A percentile compares a stretch with the other conserved stretches of the same genome.
phyloP scores from a whole-genome alignment of 1,139 yeast genomes.

The Saccharomyces hybrid region DNA sequence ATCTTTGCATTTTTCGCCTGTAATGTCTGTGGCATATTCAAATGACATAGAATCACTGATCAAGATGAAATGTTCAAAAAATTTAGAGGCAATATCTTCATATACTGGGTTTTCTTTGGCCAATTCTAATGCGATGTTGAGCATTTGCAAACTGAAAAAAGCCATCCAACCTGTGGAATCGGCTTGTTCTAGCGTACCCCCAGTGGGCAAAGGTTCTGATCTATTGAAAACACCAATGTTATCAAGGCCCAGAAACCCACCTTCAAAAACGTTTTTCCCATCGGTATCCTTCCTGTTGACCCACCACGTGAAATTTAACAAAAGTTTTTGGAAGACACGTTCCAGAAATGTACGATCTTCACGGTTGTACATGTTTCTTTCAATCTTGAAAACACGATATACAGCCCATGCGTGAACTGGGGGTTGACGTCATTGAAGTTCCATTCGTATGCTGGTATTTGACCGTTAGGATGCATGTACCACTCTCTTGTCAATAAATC shows the following conservation, averaged over 20 bases:
- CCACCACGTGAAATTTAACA: constrained; percentile 96
- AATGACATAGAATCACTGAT: constrained; percentile 95
- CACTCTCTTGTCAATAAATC: constrained; percentile 87
- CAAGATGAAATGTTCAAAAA: constrained; percentile 85
- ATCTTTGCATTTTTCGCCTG: constrained; percentile 34
- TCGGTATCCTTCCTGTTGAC: constrained; percentile 85
- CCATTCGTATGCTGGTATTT: constrained; percentile 97
- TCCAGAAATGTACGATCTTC: constrained; percentile 84
- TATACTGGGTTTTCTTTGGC: constrained; percentile 82
- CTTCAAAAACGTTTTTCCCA: constrained; percentile 89
- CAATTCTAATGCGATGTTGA: constrained; percentile 85
- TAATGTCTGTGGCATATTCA: constrained; percentile 30
- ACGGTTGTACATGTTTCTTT: constrained; percentile 74
- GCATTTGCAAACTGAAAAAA: constrained; percentile 83
- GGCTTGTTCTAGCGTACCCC: constrained; percentile 87
- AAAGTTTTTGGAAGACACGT: constrained; percentile 81
- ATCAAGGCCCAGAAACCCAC: constrained; percentile 90
- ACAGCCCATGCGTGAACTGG: constrained; percentile 98
- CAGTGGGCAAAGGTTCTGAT: constrained; percentile 91
- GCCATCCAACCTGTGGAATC: constrained; percentile 99
- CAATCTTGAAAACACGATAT: constrained; percentile 81
- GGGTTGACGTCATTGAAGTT: constrained; percentile 93
- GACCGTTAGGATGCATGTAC: constrained; percentile 99
- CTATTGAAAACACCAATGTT: constrained; percentile 91
- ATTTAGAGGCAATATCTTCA: constrained; percentile 91